Percentiles rank a stretch among this genome's conserved stretches.
Conservation (phyloP, 176 grass and related monocot species). For the Zizania latifolia region DNA sequence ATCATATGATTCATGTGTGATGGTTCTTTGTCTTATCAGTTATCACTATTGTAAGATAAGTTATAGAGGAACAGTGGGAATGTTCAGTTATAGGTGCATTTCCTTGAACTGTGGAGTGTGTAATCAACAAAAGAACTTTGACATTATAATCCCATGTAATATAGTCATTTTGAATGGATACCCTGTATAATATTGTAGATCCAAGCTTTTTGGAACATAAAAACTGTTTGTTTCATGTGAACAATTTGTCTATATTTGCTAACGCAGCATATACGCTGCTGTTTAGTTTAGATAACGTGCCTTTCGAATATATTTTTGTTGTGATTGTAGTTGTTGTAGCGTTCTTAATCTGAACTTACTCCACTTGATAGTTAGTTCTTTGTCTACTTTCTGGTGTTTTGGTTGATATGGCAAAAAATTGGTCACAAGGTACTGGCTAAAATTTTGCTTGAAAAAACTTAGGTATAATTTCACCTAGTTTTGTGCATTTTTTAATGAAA, state of each 20-base stretch:
- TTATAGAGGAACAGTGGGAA: conserved; percentile 3
- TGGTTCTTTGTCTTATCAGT: conserved; percentile 8
- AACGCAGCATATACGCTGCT: too few relatives aligned
- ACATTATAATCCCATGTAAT: too few relatives aligned
- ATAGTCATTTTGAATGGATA: too few relatives aligned
- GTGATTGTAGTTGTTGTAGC: background rate
- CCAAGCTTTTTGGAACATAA: too few relatives aligned
- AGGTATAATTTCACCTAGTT: background rate
- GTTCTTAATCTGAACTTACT: background rate
- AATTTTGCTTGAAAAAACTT: background rate
- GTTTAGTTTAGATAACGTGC: too few relatives aligned
- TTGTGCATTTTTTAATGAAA: background rate
- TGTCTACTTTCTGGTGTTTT: background rate
- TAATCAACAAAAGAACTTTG: too few relatives aligned
- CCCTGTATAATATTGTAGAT: too few relatives aligned
- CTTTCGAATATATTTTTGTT: too few relatives aligned
- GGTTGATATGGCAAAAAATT: background rate
- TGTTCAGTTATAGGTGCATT: conserved; percentile 7
- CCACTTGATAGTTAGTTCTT: background rate
- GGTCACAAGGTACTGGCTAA: background rate
- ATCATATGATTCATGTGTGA: background rate
- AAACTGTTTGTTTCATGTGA: too few relatives aligned
- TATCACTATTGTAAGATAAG: background rate
- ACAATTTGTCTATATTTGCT: too few relatives aligned
- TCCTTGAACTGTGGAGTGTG: background rate